These are phyloP conservation scores for Ramalina peruviana DNA, from an alignment of 495 filamentous ascomycete genomes.

Conservation along the genomic window DNA sequence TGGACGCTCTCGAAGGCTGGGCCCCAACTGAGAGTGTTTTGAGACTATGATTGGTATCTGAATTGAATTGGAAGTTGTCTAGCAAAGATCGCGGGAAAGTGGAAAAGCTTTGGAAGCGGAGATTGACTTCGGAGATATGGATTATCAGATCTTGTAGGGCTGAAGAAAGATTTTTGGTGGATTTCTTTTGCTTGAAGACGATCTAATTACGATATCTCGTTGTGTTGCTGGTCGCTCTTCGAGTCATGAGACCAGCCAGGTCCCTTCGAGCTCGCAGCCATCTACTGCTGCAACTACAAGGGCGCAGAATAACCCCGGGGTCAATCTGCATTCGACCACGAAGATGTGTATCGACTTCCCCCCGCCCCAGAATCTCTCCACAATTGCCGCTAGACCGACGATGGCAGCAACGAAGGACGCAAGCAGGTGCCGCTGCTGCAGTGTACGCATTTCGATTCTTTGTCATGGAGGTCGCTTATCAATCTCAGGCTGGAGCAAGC, in stretches of 20 bases:
- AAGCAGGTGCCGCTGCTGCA: conserved; percentile 26
- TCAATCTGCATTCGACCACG: conserved; percentile 12
- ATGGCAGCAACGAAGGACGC: conserved; percentile 21
- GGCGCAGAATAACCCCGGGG: not conserved
- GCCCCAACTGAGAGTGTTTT: no score
- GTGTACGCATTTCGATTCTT: conserved; percentile 23
- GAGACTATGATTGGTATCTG: no score
- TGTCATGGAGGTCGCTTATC: not conserved
- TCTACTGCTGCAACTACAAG: conserved; percentile 4
- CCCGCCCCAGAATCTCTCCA: conserved; percentile 4
- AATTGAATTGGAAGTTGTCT: no score
- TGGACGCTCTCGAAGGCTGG: no score
- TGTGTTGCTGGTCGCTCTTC: not conserved
- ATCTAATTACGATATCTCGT: not conserved
- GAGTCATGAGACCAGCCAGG: conserved; percentile 22
- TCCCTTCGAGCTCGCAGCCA: conserved; percentile 13
- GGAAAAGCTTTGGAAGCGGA: not conserved
- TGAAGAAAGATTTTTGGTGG: conserved; percentile 7
- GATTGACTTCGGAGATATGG: not conserved
- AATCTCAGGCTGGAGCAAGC: conserved; percentile 42
- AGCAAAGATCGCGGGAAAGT: no score
- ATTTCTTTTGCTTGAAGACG: not conserved
- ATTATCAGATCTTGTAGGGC: conserved; percentile 4
- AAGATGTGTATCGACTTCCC: conserved; percentile 12
- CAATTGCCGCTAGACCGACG: conserved; percentile 12